A percentile compares a stretch with the other conserved stretches of the same genome.
Evolutionary conservation across 768 basidiomycete genomes (phyloP).

Genomic region (Rhizopogon rudus): DNA sequence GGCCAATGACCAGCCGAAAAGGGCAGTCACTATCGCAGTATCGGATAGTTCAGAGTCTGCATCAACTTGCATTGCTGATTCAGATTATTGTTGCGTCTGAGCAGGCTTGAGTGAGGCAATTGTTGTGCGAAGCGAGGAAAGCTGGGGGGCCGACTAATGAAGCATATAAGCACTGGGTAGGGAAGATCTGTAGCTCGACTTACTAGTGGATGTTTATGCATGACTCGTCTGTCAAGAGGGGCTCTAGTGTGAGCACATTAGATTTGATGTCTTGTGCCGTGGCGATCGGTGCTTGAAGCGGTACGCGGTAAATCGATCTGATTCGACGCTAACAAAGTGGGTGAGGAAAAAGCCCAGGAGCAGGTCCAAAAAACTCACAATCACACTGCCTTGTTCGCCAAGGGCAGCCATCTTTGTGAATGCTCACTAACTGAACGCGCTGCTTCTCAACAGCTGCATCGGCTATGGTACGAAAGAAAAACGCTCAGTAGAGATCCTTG

Average conservation of each 20-base stretch:
- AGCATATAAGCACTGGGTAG: slow-evolving; percentile 6
- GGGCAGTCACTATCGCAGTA: slow-evolving; percentile 34
- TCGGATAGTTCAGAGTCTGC: slow-evolving; percentile 27
- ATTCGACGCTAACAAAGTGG: slow-evolving; percentile 41
- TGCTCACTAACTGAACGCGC: too few species aligned
- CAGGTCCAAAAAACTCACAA: slow-evolving; percentile 37
- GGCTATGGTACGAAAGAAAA: too few species aligned
- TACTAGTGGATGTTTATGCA: slow-evolving; percentile 73
- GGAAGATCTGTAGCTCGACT: slow-evolving; percentile 14
- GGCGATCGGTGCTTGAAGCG: slow-evolving; percentile 60
- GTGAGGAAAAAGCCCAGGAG: background rate
- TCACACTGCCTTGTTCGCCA: slow-evolving; percentile 83
- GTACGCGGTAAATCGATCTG: slow-evolving; percentile 74
- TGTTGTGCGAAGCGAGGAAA: slow-evolving; percentile 45
- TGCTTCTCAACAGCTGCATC: too few species aligned
- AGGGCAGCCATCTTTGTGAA: slow-evolving; percentile 79
- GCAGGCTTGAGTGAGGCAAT: slow-evolving; percentile 24
- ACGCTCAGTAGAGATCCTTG: slow-evolving; percentile 5
- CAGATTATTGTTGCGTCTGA: slow-evolving; percentile 19
- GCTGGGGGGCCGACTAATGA: slow-evolving; percentile 51
- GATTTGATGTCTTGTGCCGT: slow-evolving; percentile 59
- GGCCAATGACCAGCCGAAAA: slow-evolving; percentile 46
- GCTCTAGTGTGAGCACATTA: slow-evolving; percentile 48
- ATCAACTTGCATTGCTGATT: slow-evolving; percentile 12
- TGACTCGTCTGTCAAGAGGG: slow-evolving; percentile 44